phyloP scores from a whole-genome alignment of 805 yeast genomes.

The Candida oleophila region DNA sequence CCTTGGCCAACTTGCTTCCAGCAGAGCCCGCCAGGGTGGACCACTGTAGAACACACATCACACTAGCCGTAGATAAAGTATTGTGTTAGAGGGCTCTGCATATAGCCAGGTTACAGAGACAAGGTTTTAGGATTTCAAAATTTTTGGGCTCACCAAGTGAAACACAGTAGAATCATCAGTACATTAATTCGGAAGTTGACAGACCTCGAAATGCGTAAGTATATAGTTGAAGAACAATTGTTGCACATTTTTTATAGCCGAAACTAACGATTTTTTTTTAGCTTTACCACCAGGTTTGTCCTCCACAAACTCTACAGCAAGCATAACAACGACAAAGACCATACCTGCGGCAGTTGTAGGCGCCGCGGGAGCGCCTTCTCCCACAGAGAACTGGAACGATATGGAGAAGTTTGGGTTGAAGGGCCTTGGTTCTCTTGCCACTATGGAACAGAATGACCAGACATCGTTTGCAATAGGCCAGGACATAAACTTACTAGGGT shows the following conservation, averaged over 20 bases:
- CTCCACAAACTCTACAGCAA: conserved; percentile 6
- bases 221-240: not conserved
- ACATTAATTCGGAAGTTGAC: no score
- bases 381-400: conserved; percentile 23
- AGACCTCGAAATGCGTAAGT: not conserved
- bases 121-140: no score
- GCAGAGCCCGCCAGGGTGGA: no score
- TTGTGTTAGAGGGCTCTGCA: no score
- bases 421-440: conserved; percentile 59
- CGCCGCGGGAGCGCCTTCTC: not conserved
- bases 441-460: conserved; percentile 61
- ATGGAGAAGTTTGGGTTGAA: conserved; percentile 66
- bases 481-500: conserved; percentile 66
- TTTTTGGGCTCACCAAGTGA: no score
- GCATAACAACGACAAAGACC: not conserved
- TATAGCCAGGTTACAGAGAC: no score
- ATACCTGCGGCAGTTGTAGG: not conserved
- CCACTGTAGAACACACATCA: no score
- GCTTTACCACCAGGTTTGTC: conserved; percentile 29
- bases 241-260: no score
- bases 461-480: conserved; percentile 72
- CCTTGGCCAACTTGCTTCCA: no score
- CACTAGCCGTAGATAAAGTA: no score
- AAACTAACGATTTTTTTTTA: conserved; percentile 10
- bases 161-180: no score